phyloP scores from a whole-genome alignment of 352 stramenopile genomes.

The Phytophthora europaea region DNA sequence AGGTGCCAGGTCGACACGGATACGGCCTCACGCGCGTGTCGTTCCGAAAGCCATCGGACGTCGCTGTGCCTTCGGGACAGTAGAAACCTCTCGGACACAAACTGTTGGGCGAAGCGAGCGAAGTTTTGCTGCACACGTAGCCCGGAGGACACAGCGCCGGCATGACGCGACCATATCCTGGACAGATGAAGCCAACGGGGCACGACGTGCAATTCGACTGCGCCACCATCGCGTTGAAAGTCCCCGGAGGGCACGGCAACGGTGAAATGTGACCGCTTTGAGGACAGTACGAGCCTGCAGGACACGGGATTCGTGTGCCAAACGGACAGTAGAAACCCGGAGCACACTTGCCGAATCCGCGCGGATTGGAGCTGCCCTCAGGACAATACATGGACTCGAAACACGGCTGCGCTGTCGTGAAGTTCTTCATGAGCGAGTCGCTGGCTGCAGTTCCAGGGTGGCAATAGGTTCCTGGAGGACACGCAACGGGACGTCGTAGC shows the following conservation, averaged over 20 bases:
- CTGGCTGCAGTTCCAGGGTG: slow-evolving; percentile 88
- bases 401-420: slow-evolving; percentile 88
- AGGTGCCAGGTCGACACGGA: slow-evolving; percentile 95
- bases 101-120: slow-evolving; percentile 91
- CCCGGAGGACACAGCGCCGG: slow-evolving; percentile 93
- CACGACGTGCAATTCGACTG: slow-evolving; percentile 92
- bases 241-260: slow-evolving; percentile 91
- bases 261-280: slow-evolving; percentile 82
- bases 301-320: slow-evolving; percentile 89
- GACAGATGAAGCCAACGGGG: slow-evolving; percentile 94
- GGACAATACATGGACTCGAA: slow-evolving; percentile 94
- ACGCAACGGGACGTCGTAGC: slow-evolving; percentile 87
- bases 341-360: slow-evolving; percentile 88
- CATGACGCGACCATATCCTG: slow-evolving; percentile 92
- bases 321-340: slow-evolving; percentile 95
- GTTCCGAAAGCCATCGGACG: slow-evolving; percentile 96
- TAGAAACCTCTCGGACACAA: slow-evolving; percentile 96
- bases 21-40: slow-evolving; percentile 97
- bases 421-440: slow-evolving; percentile 88
- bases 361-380: slow-evolving; percentile 85
- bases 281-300: slow-evolving; percentile 94
- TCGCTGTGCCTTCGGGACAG: slow-evolving; percentile 95
- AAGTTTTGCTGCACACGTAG: slow-evolving; percentile 92
- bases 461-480: slow-evolving; percentile 91
- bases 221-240: slow-evolving; percentile 95